Conservation (phyloP, 805 yeast species). For the Schwanniomyces yamadae region DNA sequence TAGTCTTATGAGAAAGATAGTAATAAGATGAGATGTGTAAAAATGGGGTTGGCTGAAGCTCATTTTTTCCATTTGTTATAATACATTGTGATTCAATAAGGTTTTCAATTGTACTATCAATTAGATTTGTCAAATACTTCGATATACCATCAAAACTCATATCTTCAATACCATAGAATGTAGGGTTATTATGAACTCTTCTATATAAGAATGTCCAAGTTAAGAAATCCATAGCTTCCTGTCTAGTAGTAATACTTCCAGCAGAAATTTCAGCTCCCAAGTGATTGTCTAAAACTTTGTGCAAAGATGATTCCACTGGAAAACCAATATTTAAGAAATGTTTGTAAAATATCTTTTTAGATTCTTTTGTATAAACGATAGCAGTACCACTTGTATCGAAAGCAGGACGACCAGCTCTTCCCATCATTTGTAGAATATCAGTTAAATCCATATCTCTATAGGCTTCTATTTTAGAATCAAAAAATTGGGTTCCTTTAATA, state of each 20-base stretch:
- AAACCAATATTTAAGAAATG: slow-evolving; percentile 77
- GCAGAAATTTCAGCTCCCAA: slow-evolving; percentile 78
- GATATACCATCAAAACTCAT: slow-evolving; percentile 54
- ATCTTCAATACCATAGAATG: slow-evolving; percentile 73
- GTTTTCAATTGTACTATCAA: slow-evolving; percentile 67
- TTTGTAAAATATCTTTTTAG: slow-evolving; percentile 72
- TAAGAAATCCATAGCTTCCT: slow-evolving; percentile 71
- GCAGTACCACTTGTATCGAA: slow-evolving; percentile 78
- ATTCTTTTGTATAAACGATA: slow-evolving; percentile 71
- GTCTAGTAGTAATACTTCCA: slow-evolving; percentile 62
- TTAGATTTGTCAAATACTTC: slow-evolving; percentile 56
- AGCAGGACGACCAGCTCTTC: slow-evolving; percentile 82
- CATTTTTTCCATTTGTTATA: slow-evolving; percentile 43
- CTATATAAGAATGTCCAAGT: slow-evolving; percentile 77
- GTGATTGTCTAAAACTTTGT: slow-evolving; percentile 74
- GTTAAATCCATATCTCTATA: slow-evolving; percentile 82
- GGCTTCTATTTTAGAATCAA: slow-evolving; percentile 62
- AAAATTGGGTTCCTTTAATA: slow-evolving; percentile 72
- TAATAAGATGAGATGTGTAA: slow-evolving; percentile 86
- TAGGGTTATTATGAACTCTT: slow-evolving; percentile 74
- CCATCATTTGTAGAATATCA: slow-evolving; percentile 82
- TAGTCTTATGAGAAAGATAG: slow-evolving; percentile 87
- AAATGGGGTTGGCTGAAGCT: slow-evolving; percentile 70
- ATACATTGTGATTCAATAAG: slow-evolving; percentile 76
- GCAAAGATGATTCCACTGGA: slow-evolving; percentile 79